Evolutionary conservation across 2,329 filamentous ascomycete species (phyloP), one percentile per base, ranked within the genome.

Genomic region (Botrytis porri): DNA sequence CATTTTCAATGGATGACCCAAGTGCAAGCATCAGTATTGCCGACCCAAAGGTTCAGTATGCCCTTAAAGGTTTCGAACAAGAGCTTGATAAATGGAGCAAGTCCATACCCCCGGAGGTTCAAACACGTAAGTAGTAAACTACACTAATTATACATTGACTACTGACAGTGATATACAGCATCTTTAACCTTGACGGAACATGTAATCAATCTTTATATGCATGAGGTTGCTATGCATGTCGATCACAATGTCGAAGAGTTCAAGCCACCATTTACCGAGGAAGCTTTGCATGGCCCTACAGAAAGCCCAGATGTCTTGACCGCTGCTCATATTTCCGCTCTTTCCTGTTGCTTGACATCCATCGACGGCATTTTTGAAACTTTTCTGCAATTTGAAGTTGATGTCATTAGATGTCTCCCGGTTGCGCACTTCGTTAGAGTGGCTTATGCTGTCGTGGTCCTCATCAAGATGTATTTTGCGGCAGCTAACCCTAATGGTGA

Each of bases 401-500:
- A 84, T 5, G 82, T 82, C 12, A 80, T 88, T n/a, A 83, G 85
- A 69, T 84, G 81, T 9, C 84, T 88, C 63, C 82, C 88, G 16
- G 82, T 84, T 43, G 83, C 86, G 61, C 83, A 85, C 43, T 83
- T 88, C 77, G 86, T 88, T 29, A 84, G 87, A 54, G 84, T 85
- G 64, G 85, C 86, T 18, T 89, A 89, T 77, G 85, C 87, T 22
- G 83, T 87, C 35, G 86, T 89, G 9, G 85, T 88, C 45, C 82
- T 89, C 12, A 88, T 89, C 81, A 89, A 89, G 77, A 85, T 89
- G 82, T 88, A 87, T 80, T 86, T 88, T 65, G 86, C 86, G 14
- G 89, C 90, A 5, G 87, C 88, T 2, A 86, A 87, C 22, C 87
- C 90, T 0, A 86, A 87, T 59, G 90, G 88, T 25, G 89, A 91